Evolutionary conservation across 1,139 yeast species (phyloP), one percentile per base, ranked within the genome.

Genomic region (Scheffersomyces cryptocercus): DNA sequence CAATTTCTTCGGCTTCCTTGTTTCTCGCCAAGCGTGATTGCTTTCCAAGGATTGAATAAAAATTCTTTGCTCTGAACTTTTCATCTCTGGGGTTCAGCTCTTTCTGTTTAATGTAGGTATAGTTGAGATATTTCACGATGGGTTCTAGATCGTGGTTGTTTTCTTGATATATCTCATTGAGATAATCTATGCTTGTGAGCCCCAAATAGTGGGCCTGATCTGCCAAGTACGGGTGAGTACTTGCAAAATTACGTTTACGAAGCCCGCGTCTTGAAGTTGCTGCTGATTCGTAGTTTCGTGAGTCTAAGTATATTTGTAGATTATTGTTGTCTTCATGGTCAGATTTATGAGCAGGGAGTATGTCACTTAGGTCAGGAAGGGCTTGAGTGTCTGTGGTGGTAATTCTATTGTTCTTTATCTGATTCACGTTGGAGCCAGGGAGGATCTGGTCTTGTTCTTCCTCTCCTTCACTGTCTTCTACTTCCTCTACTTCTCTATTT

Each of bases 191-290:
- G 37, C 65, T 61, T 8, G 75, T 62, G 9, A 75, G 56, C 1
- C 75, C 79, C 38, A 75, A 58, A 61, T 73, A 74, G 46, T 71
- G 75, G 3, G 77, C 77, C 47, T 73, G 77, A 48, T 75, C 80
- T 3, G 77, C 74, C 16, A 75, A 51, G 48, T 75, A 75, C 0
- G 80, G 80, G 53, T 73, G 77, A 2, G 77, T 65, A 53, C 75
- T 69, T 2, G 79, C 68, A 50, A 75, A 75, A 38, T 70, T 74
- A 26, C 80, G 55, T 50, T 72, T 71, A 5, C 80, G 57, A 15
- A 75, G 56, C 5, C 75, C 72, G 43, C 79, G 50, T 39, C 69
- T 47, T 2, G 57, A 46, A 5, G 48, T 24, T 3, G 41, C 36
- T 7, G 45, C 30, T 9, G 28, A 13, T 35, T 50, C 54, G 35